Evolutionary conservation across 257 asterid genomes (phyloP), one percentile per base, ranked within the genome.

Genomic region (Primulina huaijiensis): DNA sequence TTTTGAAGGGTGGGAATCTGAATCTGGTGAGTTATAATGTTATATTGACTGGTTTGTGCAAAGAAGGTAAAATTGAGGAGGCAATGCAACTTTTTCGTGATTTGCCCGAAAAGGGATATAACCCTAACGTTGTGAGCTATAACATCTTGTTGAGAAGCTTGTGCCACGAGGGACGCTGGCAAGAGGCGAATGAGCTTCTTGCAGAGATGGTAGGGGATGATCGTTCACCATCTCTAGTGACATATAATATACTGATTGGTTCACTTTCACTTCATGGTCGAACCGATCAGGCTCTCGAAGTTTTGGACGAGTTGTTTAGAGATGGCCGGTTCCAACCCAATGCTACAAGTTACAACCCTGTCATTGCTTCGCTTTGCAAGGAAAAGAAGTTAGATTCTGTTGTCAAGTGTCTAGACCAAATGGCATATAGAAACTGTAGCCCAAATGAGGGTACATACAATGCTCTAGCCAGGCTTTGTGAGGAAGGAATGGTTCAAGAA

Each of bases 11-110:
- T 46, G 97, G 94, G 8, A 86, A 60, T 64, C 96, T 92, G 20
- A 92, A 92, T 84, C 75, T 90, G 78, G 95, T 87, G 68, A 83
- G 97, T 72, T 90, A 88, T 64, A 90, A 92, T 71, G 97, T 90
- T 20, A 73, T 92, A 8, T 66, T 92, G 70, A 92, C 93, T 8
- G 97, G 97, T 23, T 75, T 90, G 73, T 88, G 97, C 77, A 90
- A 88, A 80, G 96, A 92, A 70, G 86, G 74, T 31, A 74, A 96
- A 72, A 76, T 89, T 25, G 95, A 88, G 62, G 98, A 92, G 67
- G 98, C 98, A 10, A 78, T 87, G 53, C 72, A 70, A 33, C 85
- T 92, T 21, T 86, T 88, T 14, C 83, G 94, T 75, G 83, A 86
- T 74, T 75, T 89, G 78, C 95, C 96, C 0, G 69, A 35, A 0